phyloP scores from a whole-genome alignment of 257 asterid species.

The Nicotiana attenuata region DNA sequence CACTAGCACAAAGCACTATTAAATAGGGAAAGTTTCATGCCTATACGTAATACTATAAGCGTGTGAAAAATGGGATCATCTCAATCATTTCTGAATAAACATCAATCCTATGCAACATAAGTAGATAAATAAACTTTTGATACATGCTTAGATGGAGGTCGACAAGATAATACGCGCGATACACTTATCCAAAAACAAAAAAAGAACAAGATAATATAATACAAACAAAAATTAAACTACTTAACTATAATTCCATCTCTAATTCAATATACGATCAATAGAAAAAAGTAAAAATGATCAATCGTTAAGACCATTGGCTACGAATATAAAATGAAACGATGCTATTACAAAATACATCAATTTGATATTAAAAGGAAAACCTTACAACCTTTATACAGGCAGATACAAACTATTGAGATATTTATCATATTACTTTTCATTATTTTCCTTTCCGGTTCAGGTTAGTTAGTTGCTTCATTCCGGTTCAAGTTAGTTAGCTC shows the following conservation, averaged over 20 bases:
- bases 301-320: not conserved
- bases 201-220: not conserved
- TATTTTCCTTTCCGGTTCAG: too few relatives aligned
- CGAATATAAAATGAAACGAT: not conserved
- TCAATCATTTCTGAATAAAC: not conserved
- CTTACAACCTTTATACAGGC: too few relatives aligned
- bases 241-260: not conserved
- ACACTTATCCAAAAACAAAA: not conserved
- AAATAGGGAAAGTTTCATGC: too few relatives aligned
- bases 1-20: not conserved
- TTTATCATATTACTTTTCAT: too few relatives aligned
- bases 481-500: too few relatives aligned
- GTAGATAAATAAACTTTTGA: conserved; percentile 2
- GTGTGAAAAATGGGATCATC: not conserved
- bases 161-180: not conserved
- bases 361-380: not conserved
- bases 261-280: not conserved
- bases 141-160: not conserved
- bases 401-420: too few relatives aligned
- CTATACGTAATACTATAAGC: too few relatives aligned
- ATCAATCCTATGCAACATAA: conserved; percentile 2
- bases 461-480: too few relatives aligned
- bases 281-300: not conserved
- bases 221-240: not conserved
- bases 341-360: too few relatives aligned